A percentile compares a stretch with the other conserved stretches of the same genome.
These are phyloP conservation scores for Calonectria pauciramosa DNA, from an alignment of 2,329 filamentous ascomycete genomes.

Conservation along the genomic window DNA sequence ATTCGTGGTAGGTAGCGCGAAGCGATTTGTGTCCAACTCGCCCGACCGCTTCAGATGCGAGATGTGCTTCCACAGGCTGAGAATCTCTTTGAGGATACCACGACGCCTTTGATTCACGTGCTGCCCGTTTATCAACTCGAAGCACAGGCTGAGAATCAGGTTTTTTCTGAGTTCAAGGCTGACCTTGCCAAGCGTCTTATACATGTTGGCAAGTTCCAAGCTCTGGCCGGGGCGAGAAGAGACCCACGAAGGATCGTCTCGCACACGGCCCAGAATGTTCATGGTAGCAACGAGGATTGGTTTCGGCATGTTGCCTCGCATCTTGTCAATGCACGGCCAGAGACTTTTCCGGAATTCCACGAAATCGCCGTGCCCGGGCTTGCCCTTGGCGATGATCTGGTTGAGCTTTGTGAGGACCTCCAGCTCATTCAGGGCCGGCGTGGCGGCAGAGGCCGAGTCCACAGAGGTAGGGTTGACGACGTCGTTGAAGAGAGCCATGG, in stretches of 20 bases:
- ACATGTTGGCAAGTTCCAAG: constrained; percentile 46
- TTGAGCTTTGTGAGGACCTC: constrained; percentile 50
- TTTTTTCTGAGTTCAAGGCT: constrained; percentile 46
- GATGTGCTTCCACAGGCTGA: constrained; percentile 54
- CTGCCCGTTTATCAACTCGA: constrained; percentile 34
- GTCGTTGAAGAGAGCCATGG: constrained; percentile 53
- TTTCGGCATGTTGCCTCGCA: constrained; percentile 47
- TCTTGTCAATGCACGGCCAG: constrained; percentile 47
- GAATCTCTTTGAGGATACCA: constrained; percentile 46
- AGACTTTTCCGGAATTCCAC: constrained; percentile 46
- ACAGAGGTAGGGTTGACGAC: constrained; percentile 45
- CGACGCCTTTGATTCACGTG: constrained; percentile 7
- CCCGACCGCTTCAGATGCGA: constrained; percentile 50
- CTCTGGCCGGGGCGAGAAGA: constrained; percentile 29
- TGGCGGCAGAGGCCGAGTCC: not conserved
- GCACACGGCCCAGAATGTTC: constrained; percentile 39
- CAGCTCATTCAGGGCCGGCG: constrained; percentile 40
- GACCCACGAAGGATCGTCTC: constrained; percentile 34
- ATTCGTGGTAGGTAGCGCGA: constrained; percentile 47
- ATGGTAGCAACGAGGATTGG: constrained; percentile 42
- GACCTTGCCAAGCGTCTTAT: constrained; percentile 43
- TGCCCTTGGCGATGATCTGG: constrained; percentile 37
- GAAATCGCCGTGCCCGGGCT: constrained; percentile 37
- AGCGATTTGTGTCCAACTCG: constrained; percentile 43
- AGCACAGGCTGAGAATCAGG: constrained; percentile 52